These are phyloP conservation scores for Mycena citricolor DNA, from an alignment of 1,284 basidiomycete genomes.

Conservation along the genomic window DNA sequence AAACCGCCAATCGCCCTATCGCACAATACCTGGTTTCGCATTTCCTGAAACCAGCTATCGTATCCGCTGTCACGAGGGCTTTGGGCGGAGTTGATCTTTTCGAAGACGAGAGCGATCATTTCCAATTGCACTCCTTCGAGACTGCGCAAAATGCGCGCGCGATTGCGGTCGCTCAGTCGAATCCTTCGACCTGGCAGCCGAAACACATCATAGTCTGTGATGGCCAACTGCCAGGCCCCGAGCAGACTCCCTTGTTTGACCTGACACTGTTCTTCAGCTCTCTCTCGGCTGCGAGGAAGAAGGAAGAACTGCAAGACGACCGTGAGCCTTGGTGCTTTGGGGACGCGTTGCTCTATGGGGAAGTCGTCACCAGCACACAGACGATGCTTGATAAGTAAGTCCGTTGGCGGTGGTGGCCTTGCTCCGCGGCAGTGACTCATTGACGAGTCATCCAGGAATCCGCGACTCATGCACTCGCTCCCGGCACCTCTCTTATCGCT, in stretches of 20 bases:
- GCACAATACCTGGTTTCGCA: slow-evolving; percentile 54
- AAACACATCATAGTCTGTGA: slow-evolving; percentile 55
- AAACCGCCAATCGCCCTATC: slow-evolving; percentile 37
- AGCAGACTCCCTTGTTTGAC: slow-evolving; percentile 59
- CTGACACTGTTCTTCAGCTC: slow-evolving; percentile 48
- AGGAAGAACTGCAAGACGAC: slow-evolving; percentile 25
- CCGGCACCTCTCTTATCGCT: slow-evolving; percentile 80
- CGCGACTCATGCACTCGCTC: slow-evolving; percentile 64
- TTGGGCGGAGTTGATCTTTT: slow-evolving; percentile 39
- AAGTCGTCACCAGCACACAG: slow-evolving; percentile 93
- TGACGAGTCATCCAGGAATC: slow-evolving; percentile 61
- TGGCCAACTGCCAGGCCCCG: slow-evolving; percentile 40
- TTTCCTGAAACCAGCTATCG: slow-evolving; percentile 37
- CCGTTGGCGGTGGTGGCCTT: too few relatives aligned
- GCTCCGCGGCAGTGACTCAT: not conserved
- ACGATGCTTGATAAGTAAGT: slow-evolving; percentile 90
- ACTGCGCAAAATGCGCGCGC: slow-evolving; percentile 38
- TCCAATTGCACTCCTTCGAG: slow-evolving; percentile 52
- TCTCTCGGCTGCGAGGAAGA: slow-evolving; percentile 31
- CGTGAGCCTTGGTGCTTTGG: slow-evolving; percentile 59
- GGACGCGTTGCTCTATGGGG: slow-evolving; percentile 81
- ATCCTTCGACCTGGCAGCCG: slow-evolving; percentile 38
- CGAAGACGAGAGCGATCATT: slow-evolving; percentile 67
- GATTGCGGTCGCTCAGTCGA: slow-evolving; percentile 26
- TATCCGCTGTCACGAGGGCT: slow-evolving; percentile 38